Evolutionary conservation across 2,329 filamentous ascomycete genomes (phyloP), one percentile per base, ranked within the genome.

Genomic region (Septoria linicola): DNA sequence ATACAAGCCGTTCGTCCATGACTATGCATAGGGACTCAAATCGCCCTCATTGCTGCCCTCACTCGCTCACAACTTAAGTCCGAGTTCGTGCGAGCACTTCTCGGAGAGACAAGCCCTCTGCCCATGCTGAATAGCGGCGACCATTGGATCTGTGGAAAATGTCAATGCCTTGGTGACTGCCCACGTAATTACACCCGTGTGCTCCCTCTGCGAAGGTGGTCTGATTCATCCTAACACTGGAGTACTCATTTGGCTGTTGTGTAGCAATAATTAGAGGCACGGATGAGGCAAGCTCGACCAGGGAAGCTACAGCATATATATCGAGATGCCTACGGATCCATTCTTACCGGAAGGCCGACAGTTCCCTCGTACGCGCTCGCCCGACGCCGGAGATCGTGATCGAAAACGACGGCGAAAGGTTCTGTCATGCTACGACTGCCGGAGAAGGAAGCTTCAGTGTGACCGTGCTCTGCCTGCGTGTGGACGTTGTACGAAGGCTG

Each of bases 391-490:
- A 17, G 61, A 59, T 37, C 60, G 51, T 36, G 70, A 72, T n/a
- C 61, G 66, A 3, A 75, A 73, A 52, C 71, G 73, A 55, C 71
- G 73, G 51, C 66, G 73, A 14, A 76, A 75, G 59, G 73, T 74
- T 13, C 60, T 76, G 7, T 76, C 73, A 2, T 76, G 73, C 54
- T 73, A 71, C 54, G 70, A 73, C 10, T 76, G 73, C 63, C 69
- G 73, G 43, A 68, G 68, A 36, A 66, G 73, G n/a, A 76, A 75
- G 57, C 69, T 76, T 57, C 73, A 74, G 57, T 76, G 73, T 58
- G 73, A 76, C 57, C 70, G 73, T 32, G 64, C 69, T 3, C 69
- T 72, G 55, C 73, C 73, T 27, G 68, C 73, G 2, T 76, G 73
- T 49, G 68, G 70, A 31, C 65, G 73, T 35, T 76, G 73, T 49